Evolutionary conservation across 2,329 filamentous ascomycete genomes (phyloP).

Genomic region (Tolypocladium ovalisporum): DNA sequence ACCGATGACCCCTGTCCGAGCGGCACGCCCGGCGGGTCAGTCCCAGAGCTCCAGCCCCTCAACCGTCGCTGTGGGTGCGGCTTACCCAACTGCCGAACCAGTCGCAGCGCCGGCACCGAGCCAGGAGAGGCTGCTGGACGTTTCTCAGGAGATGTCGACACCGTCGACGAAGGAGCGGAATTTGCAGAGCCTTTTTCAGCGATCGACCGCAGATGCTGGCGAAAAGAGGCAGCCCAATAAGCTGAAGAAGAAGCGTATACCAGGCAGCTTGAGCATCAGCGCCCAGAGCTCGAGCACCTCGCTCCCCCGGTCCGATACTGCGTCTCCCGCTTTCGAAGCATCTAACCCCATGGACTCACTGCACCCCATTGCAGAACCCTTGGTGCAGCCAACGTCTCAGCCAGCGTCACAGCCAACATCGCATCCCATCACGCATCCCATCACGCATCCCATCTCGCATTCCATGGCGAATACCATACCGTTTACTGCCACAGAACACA

Average conservation of each 20-base stretch:
- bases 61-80: constrained; percentile 13
- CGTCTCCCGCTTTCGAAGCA: constrained; percentile 35
- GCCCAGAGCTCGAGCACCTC: constrained; percentile 85
- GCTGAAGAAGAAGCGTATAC: constrained; percentile 73
- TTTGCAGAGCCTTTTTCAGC: constrained; percentile 59
- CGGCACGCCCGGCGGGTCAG: constrained; percentile 8
- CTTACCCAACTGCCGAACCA: constrained; percentile 16
- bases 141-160: constrained; percentile 32
- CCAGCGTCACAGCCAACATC: not conserved
- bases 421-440: not conserved
- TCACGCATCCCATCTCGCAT: not conserved
- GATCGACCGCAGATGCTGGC: constrained; percentile 48
- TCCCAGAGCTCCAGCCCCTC: constrained; percentile 15
- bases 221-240: constrained; percentile 77
- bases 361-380: constrained; percentile 3
- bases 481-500: not conserved
- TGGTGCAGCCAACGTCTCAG: not conserved
- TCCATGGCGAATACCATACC: no score
- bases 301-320: constrained; percentile 35
- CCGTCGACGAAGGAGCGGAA: constrained; percentile 56
- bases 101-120: constrained; percentile 28
- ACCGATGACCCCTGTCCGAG: constrained; percentile 23
- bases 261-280: constrained; percentile 69
- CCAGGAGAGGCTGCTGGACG: constrained; percentile 36
- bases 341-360: constrained; percentile 34